These are phyloP conservation scores for Venturia asperata DNA, from an alignment of 2,329 filamentous ascomycete species.

Conservation along the genomic window DNA sequence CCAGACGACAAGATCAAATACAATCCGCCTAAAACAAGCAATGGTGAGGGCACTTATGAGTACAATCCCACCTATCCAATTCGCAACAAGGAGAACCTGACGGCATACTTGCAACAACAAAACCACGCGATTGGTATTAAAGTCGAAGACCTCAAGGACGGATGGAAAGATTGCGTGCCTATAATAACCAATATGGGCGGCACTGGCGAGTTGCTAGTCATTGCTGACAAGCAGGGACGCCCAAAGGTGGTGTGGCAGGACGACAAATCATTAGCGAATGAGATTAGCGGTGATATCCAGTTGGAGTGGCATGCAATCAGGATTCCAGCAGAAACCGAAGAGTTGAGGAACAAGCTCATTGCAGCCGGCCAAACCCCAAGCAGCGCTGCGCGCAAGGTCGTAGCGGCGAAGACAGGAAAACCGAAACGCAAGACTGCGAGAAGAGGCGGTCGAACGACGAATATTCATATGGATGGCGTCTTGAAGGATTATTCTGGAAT, in stretches of 20 bases:
- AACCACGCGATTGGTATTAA: slow-evolving; percentile 71
- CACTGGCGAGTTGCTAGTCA: slow-evolving; percentile 74
- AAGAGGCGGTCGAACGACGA: slow-evolving; percentile 72
- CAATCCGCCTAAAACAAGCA: slow-evolving; percentile 41
- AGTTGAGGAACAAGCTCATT: slow-evolving; percentile 69
- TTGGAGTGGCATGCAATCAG: slow-evolving; percentile 74
- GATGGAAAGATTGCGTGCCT: slow-evolving; percentile 79
- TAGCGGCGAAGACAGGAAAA: slow-evolving; percentile 51
- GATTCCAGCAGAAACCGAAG: slow-evolving; percentile 62
- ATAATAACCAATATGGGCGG: slow-evolving; percentile 71
- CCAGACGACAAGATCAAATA: slow-evolving; percentile 54
- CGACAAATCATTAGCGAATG: slow-evolving; percentile 67
- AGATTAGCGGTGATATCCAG: slow-evolving; percentile 76
- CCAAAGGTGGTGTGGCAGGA: slow-evolving; percentile 85
- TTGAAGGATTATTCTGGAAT: slow-evolving; percentile 63
- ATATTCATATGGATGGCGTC: slow-evolving; percentile 77
- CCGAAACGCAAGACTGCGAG: slow-evolving; percentile 71
- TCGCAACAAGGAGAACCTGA: slow-evolving; percentile 65
- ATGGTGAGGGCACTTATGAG: slow-evolving; percentile 67
- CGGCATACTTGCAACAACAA: slow-evolving; percentile 73
- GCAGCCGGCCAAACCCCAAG: slow-evolving; percentile 76
- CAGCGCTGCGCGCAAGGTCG: slow-evolving; percentile 55
- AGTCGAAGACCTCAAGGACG: slow-evolving; percentile 90
- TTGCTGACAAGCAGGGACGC: slow-evolving; percentile 79
- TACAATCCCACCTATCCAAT: slow-evolving; percentile 84